Evolutionary conservation across 2,329 filamentous ascomycete species (phyloP).

Genomic region (Botrytis hyacinthi): DNA sequence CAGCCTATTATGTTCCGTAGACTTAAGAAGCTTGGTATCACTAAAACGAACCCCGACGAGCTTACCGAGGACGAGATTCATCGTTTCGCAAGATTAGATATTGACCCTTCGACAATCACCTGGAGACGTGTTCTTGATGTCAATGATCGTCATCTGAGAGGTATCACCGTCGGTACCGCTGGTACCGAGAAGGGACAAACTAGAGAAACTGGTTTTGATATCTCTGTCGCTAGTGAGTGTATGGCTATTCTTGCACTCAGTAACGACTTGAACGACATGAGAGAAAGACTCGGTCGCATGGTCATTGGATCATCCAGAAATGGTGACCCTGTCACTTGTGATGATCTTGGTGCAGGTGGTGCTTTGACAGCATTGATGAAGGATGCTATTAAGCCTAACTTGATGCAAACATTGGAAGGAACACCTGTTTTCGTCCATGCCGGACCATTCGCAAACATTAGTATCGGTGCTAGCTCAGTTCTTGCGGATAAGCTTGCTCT

Average conservation of each 20-base stretch:
- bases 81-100: constrained; percentile 89
- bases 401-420: constrained; percentile 97
- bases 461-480: constrained; percentile 93
- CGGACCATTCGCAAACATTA: constrained; percentile 97
- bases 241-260: constrained; percentile 97
- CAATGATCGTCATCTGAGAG: constrained; percentile 90
- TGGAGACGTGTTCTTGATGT: constrained; percentile 96
- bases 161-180: constrained; percentile 84
- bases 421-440: constrained; percentile 98
- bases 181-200: constrained; percentile 86
- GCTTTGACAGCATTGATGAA: constrained; percentile 93
- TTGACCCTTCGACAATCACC: constrained; percentile 94
- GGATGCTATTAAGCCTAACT: constrained; percentile 97
- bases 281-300: constrained; percentile 91
- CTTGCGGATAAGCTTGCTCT: constrained; percentile 92
- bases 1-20: constrained; percentile 88
- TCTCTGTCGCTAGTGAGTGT: constrained; percentile 94
- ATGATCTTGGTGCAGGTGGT: constrained; percentile 90
- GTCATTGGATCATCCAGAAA: constrained; percentile 83
- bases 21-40: constrained; percentile 91
- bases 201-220: constrained; percentile 92
- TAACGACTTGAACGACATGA: constrained; percentile 82
- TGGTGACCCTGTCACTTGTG: constrained; percentile 91
- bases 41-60: constrained; percentile 89
- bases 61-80: constrained; percentile 85